phyloP scores from a whole-genome alignment of 1,284 basidiomycete genomes.

The Ganoderma boninense region DNA sequence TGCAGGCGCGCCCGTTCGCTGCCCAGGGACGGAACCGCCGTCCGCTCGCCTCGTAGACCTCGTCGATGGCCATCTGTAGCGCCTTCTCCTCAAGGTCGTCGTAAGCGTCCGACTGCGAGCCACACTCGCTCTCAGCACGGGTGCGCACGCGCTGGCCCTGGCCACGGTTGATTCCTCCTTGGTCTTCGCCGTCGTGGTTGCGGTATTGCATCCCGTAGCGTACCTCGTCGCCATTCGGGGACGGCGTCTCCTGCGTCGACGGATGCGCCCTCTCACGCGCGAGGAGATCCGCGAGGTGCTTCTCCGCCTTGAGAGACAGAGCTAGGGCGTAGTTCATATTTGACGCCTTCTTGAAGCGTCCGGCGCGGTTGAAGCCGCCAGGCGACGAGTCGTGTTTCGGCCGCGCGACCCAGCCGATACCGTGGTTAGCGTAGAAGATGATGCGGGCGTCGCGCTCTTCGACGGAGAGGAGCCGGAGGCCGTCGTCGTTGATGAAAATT shows the following conservation, averaged over 20 bases:
- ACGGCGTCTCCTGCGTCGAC: conserved; percentile 8
- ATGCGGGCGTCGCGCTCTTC: conserved; percentile 73
- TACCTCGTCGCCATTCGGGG: conserved; percentile 32
- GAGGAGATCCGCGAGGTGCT: conserved; percentile 62
- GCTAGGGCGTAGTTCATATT: conserved; percentile 89
- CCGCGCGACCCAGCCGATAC: conserved; percentile 85
- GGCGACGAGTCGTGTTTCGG: conserved; percentile 63
- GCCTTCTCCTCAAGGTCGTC: conserved; percentile 50
- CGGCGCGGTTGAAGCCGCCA: conserved; percentile 81
- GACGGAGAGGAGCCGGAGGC: conserved; percentile 58
- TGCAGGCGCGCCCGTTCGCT: conserved; percentile 48
- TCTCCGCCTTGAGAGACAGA: conserved; percentile 79
- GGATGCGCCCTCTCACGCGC: conserved; percentile 40
- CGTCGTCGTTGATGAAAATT: conserved; percentile 63
- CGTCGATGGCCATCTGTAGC: conserved; percentile 50
- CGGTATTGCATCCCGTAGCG: conserved; percentile 47
- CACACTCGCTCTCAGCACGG: conserved; percentile 6
- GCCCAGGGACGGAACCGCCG: conserved; percentile 50
- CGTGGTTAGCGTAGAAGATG: conserved; percentile 81
- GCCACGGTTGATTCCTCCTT: conserved; percentile 35
- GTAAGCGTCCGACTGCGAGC: conserved; percentile 33
- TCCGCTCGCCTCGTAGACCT: conserved; percentile 50
- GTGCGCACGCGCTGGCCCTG: conserved; percentile 30
- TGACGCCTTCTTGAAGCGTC: conserved; percentile 90
- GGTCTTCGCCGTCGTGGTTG: conserved; percentile 44